A percentile compares a stretch with the other conserved stretches of the same genome.
Conservation (phyloP, 1,139 yeast genomes). For the Pneumocystis canis region DNA sequence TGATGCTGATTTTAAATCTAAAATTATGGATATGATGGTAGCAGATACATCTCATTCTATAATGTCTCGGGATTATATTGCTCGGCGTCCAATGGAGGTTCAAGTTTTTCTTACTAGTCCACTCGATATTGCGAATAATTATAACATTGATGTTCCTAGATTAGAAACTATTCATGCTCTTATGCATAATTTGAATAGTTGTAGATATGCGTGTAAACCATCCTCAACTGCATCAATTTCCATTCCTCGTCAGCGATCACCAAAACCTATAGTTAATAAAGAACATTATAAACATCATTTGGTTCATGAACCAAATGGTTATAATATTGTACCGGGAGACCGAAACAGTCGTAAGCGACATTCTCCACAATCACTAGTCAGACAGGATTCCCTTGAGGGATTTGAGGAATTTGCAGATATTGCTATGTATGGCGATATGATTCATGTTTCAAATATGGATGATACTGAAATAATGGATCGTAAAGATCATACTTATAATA, state of each 20-base stretch:
- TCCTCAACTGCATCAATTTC: neutral
- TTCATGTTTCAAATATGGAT: neutral
- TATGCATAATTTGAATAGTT: constrained; percentile 25
- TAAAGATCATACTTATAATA: neutral
- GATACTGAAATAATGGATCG: neutral
- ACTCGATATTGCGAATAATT: constrained; percentile 40
- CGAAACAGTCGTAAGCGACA: constrained; percentile 5
- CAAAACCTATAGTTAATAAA: constrained; percentile 3
- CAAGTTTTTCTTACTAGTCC: constrained; percentile 65
- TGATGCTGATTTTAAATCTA: constrained; percentile 8
- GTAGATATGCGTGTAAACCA: constrained; percentile 6
- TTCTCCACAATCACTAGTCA: constrained; percentile 5
- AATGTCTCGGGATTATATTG: constrained; percentile 43
- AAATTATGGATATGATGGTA: constrained; percentile 8
- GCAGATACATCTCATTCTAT: constrained; percentile 41
- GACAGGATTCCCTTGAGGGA: constrained; percentile 12
- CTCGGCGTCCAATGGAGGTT: constrained; percentile 55
- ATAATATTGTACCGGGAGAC: constrained; percentile 2
- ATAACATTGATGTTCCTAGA: constrained; percentile 44
- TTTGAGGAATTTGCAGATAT: constrained; percentile 17
- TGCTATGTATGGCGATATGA: constrained; percentile 14
- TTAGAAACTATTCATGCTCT: constrained; percentile 43
- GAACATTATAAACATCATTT: constrained; percentile 1
- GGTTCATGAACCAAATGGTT: constrained; percentile 2
- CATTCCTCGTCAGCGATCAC: neutral